These are phyloP conservation scores for Auricularia sp. DNA, from an alignment of 768 basidiomycete genomes.

Conservation along the genomic window DNA sequence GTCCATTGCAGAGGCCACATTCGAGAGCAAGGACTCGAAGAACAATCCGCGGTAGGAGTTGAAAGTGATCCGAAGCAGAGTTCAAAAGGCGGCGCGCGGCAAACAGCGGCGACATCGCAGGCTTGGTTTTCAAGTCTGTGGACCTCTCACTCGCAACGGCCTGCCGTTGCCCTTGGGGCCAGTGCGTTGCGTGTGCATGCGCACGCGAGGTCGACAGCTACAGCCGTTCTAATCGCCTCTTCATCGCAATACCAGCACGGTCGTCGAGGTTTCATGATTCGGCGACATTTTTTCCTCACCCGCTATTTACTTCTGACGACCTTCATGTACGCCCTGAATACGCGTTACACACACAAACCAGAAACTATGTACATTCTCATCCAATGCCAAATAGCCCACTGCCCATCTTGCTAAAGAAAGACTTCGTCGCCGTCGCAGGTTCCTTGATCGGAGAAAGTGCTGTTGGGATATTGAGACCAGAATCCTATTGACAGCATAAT, in stretches of 20 bases:
- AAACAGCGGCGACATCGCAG: neutral
- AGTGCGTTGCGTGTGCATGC: conserved; percentile 19
- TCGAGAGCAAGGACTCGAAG: neutral
- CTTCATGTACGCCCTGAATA: neutral
- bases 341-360: neutral
- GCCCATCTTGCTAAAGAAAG: conserved; percentile 32
- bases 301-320: neutral
- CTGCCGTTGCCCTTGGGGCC: conserved; percentile 15
- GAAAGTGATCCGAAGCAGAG: neutral
- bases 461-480: conserved; percentile 53
- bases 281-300: conserved; percentile 39
- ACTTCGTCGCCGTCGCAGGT: conserved; percentile 39
- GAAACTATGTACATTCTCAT: neutral
- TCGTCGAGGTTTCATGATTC: conserved; percentile 79
- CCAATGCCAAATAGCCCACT: conserved; percentile 32
- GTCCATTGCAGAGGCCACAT: neutral
- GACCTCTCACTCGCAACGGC: conserved; percentile 28
- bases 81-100: neutral
- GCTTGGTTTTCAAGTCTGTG: neutral
- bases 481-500: conserved; percentile 13
- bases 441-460: conserved; percentile 55
- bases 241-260: conserved; percentile 53
- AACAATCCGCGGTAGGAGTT: neutral
- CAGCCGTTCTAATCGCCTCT: conserved; percentile 78
- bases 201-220: conserved; percentile 37